Evolutionary conservation across 305 asterid genomes (phyloP).

Genomic region (Rubia occidens): DNA sequence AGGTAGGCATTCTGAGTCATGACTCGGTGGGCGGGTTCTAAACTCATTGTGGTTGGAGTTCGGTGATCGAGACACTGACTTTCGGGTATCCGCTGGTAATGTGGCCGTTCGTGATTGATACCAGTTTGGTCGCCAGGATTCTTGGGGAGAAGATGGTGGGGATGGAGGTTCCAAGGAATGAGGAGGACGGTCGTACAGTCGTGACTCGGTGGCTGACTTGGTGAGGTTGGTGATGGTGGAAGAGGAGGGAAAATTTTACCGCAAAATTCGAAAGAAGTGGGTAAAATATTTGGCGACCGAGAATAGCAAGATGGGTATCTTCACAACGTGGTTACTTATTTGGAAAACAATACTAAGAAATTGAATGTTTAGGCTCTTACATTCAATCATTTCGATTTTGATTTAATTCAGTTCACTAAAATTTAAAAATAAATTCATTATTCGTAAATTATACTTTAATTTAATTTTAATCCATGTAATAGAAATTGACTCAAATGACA

Average conservation of each 20-base stretch:
- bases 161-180: not conserved
- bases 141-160: not conserved
- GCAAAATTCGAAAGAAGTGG: not conserved
- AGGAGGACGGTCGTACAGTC: not conserved
- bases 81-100: not conserved
- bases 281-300: not conserved
- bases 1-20: slow-evolving; percentile 16
- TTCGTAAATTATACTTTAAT: too few species aligned
- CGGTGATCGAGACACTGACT: not conserved
- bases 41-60: slow-evolving; percentile 27
- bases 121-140: not conserved
- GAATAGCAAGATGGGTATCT: not conserved
- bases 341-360: not conserved
- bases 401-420: too few species aligned
- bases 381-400: too few species aligned
- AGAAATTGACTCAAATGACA: too few species aligned
- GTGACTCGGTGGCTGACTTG: not conserved
- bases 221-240: not conserved
- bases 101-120: not conserved
- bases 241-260: not conserved
- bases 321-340: not conserved
- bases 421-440: too few species aligned
- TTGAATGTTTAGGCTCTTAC: too few species aligned
- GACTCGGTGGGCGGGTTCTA: slow-evolving; percentile 16
- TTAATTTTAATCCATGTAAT: too few species aligned